These are phyloP conservation scores for Kuraishia molischiana DNA, from an alignment of 805 yeast genomes.

Conservation along the genomic window DNA sequence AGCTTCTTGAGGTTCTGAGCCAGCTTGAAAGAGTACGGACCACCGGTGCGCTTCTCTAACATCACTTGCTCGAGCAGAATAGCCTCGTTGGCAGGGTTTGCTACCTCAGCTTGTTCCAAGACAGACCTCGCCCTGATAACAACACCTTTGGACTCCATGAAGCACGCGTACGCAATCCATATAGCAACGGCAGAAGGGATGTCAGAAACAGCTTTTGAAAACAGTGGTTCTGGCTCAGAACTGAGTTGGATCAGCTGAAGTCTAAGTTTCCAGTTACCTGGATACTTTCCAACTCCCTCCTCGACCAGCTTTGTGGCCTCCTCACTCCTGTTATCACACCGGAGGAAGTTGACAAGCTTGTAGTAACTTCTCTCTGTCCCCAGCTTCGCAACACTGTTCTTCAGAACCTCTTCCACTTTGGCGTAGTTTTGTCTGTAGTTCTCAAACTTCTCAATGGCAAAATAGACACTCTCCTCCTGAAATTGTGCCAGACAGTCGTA, in stretches of 20 bases:
- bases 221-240: no score
- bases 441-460: conserved; percentile 65
- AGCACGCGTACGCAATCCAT: conserved; percentile 44
- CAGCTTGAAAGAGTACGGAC: conserved; percentile 44
- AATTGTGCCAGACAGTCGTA: conserved; percentile 33
- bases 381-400: conserved; percentile 25
- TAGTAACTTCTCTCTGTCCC: conserved; percentile 47
- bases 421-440: conserved; percentile 24
- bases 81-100: conserved; percentile 36
- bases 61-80: conserved; percentile 50
- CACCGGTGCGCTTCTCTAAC: conserved; percentile 39
- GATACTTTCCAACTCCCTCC: conserved; percentile 38
- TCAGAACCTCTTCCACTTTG: conserved; percentile 26
- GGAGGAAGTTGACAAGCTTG: conserved; percentile 43
- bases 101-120: conserved; percentile 55
- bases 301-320: conserved; percentile 31
- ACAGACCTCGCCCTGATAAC: conserved; percentile 58
- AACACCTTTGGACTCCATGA: conserved; percentile 33
- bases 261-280: conserved; percentile 41
- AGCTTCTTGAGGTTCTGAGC: conserved; percentile 48
- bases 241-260: conserved; percentile 59
- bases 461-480: conserved; percentile 51
- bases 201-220: conserved; percentile 37
- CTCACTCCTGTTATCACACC: conserved; percentile 25
- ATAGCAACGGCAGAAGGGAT: conserved; percentile 34